Conservation (phyloP, 2,329 filamentous ascomycete species). For the Calonectria hongkongensis region DNA sequence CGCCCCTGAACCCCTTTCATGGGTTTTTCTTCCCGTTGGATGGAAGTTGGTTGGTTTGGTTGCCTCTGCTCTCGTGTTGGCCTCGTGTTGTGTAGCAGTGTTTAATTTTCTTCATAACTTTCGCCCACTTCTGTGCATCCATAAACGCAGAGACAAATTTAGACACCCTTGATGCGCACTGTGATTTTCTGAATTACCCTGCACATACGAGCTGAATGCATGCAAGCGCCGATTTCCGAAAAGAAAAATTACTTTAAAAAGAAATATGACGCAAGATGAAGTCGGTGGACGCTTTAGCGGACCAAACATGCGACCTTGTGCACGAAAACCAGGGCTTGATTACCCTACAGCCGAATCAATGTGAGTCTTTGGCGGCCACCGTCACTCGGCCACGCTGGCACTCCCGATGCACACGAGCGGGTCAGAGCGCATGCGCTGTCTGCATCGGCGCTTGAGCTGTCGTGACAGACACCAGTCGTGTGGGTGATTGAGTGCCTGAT, state of each 20-base stretch:
- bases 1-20: constrained; percentile 48
- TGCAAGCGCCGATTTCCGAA: constrained; percentile 48
- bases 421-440: constrained; percentile 41
- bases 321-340: constrained; percentile 40
- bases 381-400: constrained; percentile 52
- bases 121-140: constrained; percentile 32
- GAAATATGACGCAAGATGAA: constrained; percentile 51
- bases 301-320: constrained; percentile 49
- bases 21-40: neutral
- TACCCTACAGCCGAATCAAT: constrained; percentile 50
- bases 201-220: constrained; percentile 38
- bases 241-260: constrained; percentile 40
- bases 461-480: constrained; percentile 12
- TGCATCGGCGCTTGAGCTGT: constrained; percentile 46
- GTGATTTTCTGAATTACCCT: constrained; percentile 22
- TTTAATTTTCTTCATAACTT: constrained; percentile 35
- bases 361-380: constrained; percentile 45
- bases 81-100: constrained; percentile 39
- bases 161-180: constrained; percentile 41
- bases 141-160: constrained; percentile 36
- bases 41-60: constrained; percentile 3
- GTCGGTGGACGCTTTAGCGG: constrained; percentile 45
- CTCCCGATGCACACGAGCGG: constrained; percentile 47
- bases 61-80: constrained; percentile 30
- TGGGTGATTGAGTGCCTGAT: constrained; percentile 41